Evolutionary conservation across 2,329 filamentous ascomycete genomes (phyloP), one percentile per base, ranked within the genome.

Genomic region (Penicillium vulpinum): DNA sequence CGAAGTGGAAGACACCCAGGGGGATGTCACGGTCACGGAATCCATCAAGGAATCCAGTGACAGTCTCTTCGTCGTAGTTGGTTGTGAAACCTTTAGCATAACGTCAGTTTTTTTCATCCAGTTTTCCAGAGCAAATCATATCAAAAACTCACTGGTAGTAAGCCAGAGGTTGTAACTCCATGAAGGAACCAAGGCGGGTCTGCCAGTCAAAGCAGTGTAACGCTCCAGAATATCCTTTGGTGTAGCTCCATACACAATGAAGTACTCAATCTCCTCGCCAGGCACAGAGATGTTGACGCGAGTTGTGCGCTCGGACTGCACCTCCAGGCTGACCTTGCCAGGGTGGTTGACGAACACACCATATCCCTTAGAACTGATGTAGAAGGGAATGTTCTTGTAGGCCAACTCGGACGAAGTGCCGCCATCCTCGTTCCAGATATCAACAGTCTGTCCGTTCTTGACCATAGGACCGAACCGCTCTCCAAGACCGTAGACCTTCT

Each of bases 111-210:
- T 46, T 48, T 16, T 15, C 3, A 13, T 29, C 1, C 22, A 24
- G 13, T 5, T 28, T 24, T 2, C 15, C 9, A 13, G 8, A 43
- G 13, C 3, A 45, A 50, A 43, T 7, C 1, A 29, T 21, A 47
- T 13, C 28, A 22, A 11, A 0, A 22, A 59, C 62, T 16, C 31
- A 69, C 72, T 75, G 0, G 89, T 92, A 54, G 85, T 90, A 21
- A 92, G 79, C 88, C 88, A 91, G 9, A 91, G 79, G 1, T 88
- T 88, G 61, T 86, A 91, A 60, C 86, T 90, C 89, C 89, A 92
- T 28, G 83, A 81, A 0, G 89, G 89, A 2, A 90, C 83, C 54
- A 81, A 81, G 35, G 80, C 82, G 0, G 89, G 83, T 45, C 81
- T 81, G 1, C 89, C 89, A 0, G 88, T 91, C 35, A 92, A 77